Percentiles rank a stretch among this genome's conserved stretches.
Conservation (phyloP, 352 stramenopile genomes). For the Elongisporangium anandrum region DNA sequence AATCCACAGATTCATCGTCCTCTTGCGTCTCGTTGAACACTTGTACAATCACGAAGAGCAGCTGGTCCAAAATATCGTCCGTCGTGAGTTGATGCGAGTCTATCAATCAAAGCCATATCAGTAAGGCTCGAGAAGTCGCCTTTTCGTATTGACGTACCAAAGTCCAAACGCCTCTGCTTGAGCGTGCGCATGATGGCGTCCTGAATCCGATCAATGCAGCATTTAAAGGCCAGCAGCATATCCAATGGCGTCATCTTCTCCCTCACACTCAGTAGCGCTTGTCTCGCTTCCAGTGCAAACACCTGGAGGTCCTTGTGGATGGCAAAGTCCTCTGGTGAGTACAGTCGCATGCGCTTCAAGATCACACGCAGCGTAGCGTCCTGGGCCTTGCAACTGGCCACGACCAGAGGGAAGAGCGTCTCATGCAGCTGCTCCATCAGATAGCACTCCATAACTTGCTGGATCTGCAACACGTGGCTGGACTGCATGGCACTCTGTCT, state of each 20-base stretch:
- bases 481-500: not conserved
- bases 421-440: conserved; percentile 69
- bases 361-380: conserved; percentile 39
- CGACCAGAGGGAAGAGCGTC: conserved; percentile 41
- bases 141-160: conserved; percentile 31
- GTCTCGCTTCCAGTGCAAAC: conserved; percentile 31
- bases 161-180: conserved; percentile 39
- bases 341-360: conserved; percentile 51
- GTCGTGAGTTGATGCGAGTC: conserved; percentile 59
- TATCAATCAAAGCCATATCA: conserved; percentile 11
- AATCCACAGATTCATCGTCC: conserved; percentile 4
- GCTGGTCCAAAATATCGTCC: conserved; percentile 77
- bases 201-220: conserved; percentile 56
- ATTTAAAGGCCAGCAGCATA: conserved; percentile 71
- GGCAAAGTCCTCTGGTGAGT: conserved; percentile 63
- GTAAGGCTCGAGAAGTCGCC: no score
- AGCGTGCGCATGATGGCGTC: conserved; percentile 52
- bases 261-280: conserved; percentile 28
- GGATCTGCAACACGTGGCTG: conserved; percentile 57
- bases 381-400: conserved; percentile 38
- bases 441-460: conserved; percentile 81
- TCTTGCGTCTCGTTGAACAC: conserved; percentile 22
- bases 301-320: conserved; percentile 72
- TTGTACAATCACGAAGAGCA: conserved; percentile 68
- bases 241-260: conserved; percentile 62